Evolutionary conservation across 2,329 filamentous ascomycete species (phyloP), one percentile per base, ranked within the genome.

Genomic region (Sclerotinia sclerotiorum): DNA sequence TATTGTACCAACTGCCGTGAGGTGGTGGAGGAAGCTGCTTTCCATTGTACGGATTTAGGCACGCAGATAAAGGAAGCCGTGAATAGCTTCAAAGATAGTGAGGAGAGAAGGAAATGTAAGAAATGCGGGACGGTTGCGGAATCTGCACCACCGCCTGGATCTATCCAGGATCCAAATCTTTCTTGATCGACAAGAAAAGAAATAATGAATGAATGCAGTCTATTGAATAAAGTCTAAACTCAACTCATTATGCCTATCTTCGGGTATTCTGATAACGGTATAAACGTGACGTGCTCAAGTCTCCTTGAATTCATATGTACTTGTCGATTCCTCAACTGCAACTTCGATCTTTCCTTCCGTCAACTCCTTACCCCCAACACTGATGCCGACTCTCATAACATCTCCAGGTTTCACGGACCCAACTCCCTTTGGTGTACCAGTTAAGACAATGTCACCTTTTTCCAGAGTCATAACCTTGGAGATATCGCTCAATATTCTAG

Each of bases 361-460:
- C 44, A 98, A 80, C 82, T 96, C 93, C 82, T 90, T 88, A 49
- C 94, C 94, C 68, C 85, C 84, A 42, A 97, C 88, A 77, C 87
- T 88, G 73, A 98, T 84, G 5, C 93, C 93, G 35, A 92, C 94
- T 72, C 85, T 89, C 85, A 99, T 92, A 44, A 94, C 84, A 81
- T 99, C 94, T 2, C 95, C 95, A 1, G 91, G 88, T 70, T 88
- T 87, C 1, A 97, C 93, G 27, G 89, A 85, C 1, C 95, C 95
- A 1, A 99, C 95, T 17, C 95, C 95, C 82, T 97, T 97, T 62
- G 95, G 95, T 63, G 95, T 99, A 24, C 95, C 95, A n/a, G 95
- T 99, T 74, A 99, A 82, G 61, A 99, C 88, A 76, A 99, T 89
- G 79, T 99, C 95, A 61, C 94, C 95, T 76, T 91, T 87, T 80